A percentile compares a stretch with the other conserved stretches of the same genome.
Evolutionary conservation across 495 filamentous ascomycete species (phyloP).

Genomic region (Penicillium lividum): DNA sequence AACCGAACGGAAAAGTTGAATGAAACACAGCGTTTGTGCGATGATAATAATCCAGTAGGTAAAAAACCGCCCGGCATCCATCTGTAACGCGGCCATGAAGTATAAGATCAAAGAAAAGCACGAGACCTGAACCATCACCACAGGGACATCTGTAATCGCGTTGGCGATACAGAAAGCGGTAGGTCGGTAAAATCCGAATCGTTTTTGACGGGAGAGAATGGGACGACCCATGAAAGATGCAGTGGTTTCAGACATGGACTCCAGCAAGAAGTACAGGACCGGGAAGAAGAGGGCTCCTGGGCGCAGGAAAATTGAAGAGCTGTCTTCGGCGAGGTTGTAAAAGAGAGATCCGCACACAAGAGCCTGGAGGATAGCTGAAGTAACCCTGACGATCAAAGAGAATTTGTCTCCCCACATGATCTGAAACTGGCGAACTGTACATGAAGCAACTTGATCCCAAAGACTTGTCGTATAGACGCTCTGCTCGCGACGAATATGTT

Average conservation of each 20-base stretch:
- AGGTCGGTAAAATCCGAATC: conserved; percentile 74
- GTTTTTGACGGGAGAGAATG: conserved; percentile 45
- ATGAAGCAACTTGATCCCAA: conserved; percentile 57
- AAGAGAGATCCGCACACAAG: conserved; percentile 45
- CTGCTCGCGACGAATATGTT: conserved; percentile 38
- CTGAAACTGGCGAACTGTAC: conserved; percentile 48
- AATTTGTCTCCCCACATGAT: conserved; percentile 42
- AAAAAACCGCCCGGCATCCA: conserved; percentile 74
- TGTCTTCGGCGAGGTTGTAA: conserved; percentile 40
- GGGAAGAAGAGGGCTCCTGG: conserved; percentile 45
- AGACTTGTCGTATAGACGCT: conserved; percentile 58
- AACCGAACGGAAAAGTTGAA: conserved; percentile 73
- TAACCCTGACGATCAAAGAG: conserved; percentile 35
- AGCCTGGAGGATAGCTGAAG: conserved; percentile 38
- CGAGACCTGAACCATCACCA: conserved; percentile 65
- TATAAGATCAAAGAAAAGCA: conserved; percentile 76
- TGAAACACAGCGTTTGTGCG: conserved; percentile 68
- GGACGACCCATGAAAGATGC: conserved; percentile 44
- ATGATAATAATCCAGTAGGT: conserved; percentile 72
- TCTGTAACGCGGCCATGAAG: conserved; percentile 70
- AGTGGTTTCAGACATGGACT: conserved; percentile 41
- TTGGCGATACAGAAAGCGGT: conserved; percentile 80
- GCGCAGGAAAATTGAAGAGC: conserved; percentile 41
- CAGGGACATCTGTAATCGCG: conserved; percentile 72
- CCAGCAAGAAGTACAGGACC: conserved; percentile 40